These are phyloP conservation scores for Herpetospermum pedunculosum DNA, from an alignment of 306 rosid species.

Conservation along the genomic window DNA sequence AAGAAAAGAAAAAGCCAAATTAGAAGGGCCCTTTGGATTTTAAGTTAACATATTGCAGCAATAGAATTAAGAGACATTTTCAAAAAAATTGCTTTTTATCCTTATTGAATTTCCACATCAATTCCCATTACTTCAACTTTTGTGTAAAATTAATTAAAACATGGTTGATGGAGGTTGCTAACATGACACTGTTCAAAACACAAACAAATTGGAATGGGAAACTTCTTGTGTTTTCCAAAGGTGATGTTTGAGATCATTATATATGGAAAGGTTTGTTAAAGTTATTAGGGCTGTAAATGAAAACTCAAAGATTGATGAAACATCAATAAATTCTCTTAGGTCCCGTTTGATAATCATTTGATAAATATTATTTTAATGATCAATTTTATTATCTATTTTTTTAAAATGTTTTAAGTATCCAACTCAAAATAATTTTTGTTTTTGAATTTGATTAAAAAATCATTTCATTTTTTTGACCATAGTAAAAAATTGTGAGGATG, in stretches of 20 bases:
- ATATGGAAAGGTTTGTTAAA: neutral
- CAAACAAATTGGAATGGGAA: neutral
- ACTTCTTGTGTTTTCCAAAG: neutral
- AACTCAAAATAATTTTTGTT: too few relatives aligned
- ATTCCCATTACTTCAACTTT: neutral
- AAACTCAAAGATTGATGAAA: too few relatives aligned
- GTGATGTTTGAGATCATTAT: neutral
- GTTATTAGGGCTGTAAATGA: neutral
- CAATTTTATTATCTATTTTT: too few relatives aligned
- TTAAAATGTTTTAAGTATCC: too few relatives aligned
- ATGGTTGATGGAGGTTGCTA: neutral
- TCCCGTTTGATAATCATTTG: too few relatives aligned
- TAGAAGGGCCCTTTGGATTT: neutral
- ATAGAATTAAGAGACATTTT: neutral
- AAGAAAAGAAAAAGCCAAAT: neutral
- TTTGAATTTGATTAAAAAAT: too few relatives aligned
- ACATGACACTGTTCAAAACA: neutral
- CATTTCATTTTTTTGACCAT: too few relatives aligned
- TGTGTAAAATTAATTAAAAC: neutral
- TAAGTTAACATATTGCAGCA: neutral
- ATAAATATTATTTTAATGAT: too few relatives aligned
- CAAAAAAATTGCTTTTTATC: neutral
- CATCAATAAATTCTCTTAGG: too few relatives aligned
- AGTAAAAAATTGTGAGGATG: too few relatives aligned
- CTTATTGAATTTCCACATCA: conserved; percentile 1